Evolutionary conservation across 2,329 filamentous ascomycete species (phyloP), one percentile per base, ranked within the genome.

Genomic region (Harringtonia aguacate): DNA sequence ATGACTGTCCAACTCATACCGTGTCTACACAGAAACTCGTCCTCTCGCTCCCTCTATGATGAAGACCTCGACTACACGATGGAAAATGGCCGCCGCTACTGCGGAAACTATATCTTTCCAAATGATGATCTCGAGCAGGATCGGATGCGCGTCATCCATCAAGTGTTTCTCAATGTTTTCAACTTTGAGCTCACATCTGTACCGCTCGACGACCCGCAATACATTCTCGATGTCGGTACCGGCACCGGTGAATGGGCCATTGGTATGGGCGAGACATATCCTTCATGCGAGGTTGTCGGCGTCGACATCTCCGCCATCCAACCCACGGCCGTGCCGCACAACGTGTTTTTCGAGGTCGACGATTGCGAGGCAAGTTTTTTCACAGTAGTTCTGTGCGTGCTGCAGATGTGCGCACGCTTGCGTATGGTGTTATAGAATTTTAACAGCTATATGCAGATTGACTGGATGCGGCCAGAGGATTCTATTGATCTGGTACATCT

Each of bases 241-340:
- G 76, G 74, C 34, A 74, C 73, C 4, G 76, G 76, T 15, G 66
- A 69, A 49, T 69, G 67, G 67, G 65, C 65, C 4, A 67, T 69
- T 41, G 67, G 67, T 47, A 72, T 78, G 63, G 73, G 70, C 14
- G 73, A 77, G 53, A 52, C 62, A 28, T 72, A 65, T 51, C 72
- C 72, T 6, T 57, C 65, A 28, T 75, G 72, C 53, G 73, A 78
- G 51, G 71, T 79, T 5, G 69, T 73, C 7, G 75, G 75, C 20
- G 76, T 72, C 35, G 75, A 79, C 50, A 75, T 77, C 45, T 71
- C 73, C 15, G 73, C 75, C 46, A 73, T 77, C 39, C 73, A 77
- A 50, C 70, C 70, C n/a, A 67, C 65, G 18, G 67, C 69, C 29
- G 71, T 74, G 8, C 75, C 75, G 6, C 69, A 70, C 53, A 79